Base-by-base conservation (phyloP, 345 rosid genomes). In the Erysimum cheiranthoides region DNA sequence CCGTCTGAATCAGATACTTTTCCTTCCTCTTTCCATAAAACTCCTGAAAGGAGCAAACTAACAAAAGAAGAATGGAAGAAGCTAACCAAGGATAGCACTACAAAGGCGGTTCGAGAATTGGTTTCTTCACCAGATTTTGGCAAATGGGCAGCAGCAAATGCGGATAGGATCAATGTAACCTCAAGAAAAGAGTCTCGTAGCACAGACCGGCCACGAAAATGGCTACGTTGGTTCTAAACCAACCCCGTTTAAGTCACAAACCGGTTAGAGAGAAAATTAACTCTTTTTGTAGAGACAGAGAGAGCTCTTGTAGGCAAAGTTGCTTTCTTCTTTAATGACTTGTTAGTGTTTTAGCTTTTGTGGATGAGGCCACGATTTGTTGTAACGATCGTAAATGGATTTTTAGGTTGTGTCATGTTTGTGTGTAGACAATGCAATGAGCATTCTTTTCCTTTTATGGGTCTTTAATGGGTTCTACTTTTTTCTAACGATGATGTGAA, bases 81-180 rank as follows among this genome's bases (percentile, higher is more conserved):
- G 68, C 81, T 90, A 61, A 88, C 96, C 4, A 59, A 76, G 64
- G 90, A 85, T 17, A 73, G 84, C 70, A 90, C 96, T 0, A 78
- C 81, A 74, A 89, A 78, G 65, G 96, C 96, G 16, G 87, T 94
- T 40, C 81, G 79, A 71, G 97, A 84, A 40, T 89, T 94, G 46
- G 89, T 86, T 53, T 82, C 88, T 5, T 92, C 97, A 6, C 97
- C 97, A 0, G 93, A 87, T 53, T 92, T 95, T 83, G 75, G 88
- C 77, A 82, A 16, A 73, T 95, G 97, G 97, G 99, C 82, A 14
- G 92, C 86, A 3, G 76, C 84, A 10, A 89, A 90, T 81, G 91
- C 96, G 0, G 99, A 90, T 10, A 85, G 93, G 82, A 88, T 95
- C 82, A 85, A 74, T 71, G 83, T 95, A 52, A 76, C 82, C 67